Base-by-base conservation (phyloP, 2,329 filamentous ascomycete species). In the Venturia carpophila region DNA sequence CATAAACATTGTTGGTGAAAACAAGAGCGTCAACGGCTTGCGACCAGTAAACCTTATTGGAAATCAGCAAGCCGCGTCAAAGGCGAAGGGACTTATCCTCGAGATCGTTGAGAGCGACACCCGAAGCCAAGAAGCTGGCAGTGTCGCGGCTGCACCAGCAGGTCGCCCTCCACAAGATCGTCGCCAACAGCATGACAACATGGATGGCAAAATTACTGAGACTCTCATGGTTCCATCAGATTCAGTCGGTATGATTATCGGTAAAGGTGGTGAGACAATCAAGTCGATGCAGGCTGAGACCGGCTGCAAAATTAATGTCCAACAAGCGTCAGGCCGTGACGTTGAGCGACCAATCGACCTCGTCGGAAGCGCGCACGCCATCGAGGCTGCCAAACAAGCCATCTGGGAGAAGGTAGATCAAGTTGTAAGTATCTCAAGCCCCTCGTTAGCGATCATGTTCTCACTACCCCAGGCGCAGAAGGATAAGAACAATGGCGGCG, bases 161-260 rank as follows among this genome's bases (percentile, higher is more conserved):
- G 37, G 37, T n/a, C 62, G 47, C 34, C 11, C 43, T 5, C 55
- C 19, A 41, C 47, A 58, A 15, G 63, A 64, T 30, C 47, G 52
- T 42, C 63, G 52, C 34, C 47, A 39, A 39, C 64, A 58, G 17
- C n/a, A 37, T 13, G 41, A 63, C n/a, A 72, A 70, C 61, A 73
- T 74, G 66, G 74, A 76, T 60, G 72, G 71, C 67, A 93, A 92
- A 79, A 83, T 89, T 71, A 92, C 88, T 71, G 91, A 96, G 72
- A 87, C 86, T 49, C 91, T 96, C 68, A 87, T 86, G 69, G 91
- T 96, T 11, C 92, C 92, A 15, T 93, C 91, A 27, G 92, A 96
- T 74, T 89, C 92, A 6, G 92, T 96, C 64, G 92, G 92, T 67
- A 96, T 96, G 92, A 96, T 96, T 69, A 96, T 96, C 67, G 92